Evolutionary conservation across 2,329 filamentous ascomycete species (phyloP), one percentile per base, ranked within the genome.

Genomic region (Colletotrichum cuscutae): DNA sequence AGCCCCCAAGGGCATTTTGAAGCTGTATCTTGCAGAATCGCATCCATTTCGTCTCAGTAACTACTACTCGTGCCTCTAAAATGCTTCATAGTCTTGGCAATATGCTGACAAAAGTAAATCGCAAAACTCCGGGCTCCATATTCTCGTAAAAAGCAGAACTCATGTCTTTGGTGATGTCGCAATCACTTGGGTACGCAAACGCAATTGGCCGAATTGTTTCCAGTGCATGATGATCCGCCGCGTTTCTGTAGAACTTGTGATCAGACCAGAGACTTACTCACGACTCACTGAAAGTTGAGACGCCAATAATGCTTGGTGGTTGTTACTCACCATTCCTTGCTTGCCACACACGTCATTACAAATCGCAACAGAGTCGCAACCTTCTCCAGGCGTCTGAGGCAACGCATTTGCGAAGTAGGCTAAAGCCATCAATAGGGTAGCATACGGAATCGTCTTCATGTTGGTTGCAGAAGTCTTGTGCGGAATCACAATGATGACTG

Each of bases 361-460:
- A 32, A 66, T 52, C 0, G 64, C 64, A 26, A 66, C 64, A 13
- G 64, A 66, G 24, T 66, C 37, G 37, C 64, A 66, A 0, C 64
- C 35, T 2, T 57, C 53, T 15, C 3, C 6, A 2, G 32, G 53
- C 9, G 12, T 15, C 24, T 59, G 54, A 4, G 64, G 64, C 1
- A 66, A 42, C 5, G 37, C 37, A 42, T 42, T 42, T 19, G 15
- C 15, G 15, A 42, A 42, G 37, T 19, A 42, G 37, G 15, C 37
- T 1, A 42, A 19, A 42, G 37, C 37, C 37, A 42, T 42, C 37
- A 42, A 19, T 15, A 42, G 15, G 7, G 37, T 19, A 42, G 37
- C 37, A 6, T 42, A 42, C 3, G 35, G 13, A 42, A 42, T 7
- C 2, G 35, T 42, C 37, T 42, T 42, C 37, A 42, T 42, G 2